Evolutionary conservation across 441 rosid genomes (phyloP).

Genomic region (Raphanus hybrid): DNA sequence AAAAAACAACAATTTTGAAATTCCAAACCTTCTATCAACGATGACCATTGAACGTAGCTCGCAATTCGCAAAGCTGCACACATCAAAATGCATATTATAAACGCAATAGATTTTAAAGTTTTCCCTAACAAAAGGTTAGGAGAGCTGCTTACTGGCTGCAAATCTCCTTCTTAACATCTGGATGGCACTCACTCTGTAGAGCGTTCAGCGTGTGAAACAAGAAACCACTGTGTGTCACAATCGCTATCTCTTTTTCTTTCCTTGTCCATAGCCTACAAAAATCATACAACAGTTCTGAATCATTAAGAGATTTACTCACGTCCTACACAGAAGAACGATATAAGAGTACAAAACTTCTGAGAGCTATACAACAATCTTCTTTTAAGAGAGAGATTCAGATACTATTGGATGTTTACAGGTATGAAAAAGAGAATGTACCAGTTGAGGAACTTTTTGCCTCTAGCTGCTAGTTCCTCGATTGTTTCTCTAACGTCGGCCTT

Average conservation of each 20-base stretch:
- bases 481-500: constrained; percentile 85
- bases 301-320: not conserved
- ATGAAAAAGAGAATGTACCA: constrained; percentile 52
- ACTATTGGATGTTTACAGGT: not conserved
- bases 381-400: not conserved
- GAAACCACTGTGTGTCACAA: constrained; percentile 96
- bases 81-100: not conserved
- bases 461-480: constrained; percentile 68
- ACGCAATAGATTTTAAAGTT: not conserved
- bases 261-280: constrained; percentile 91
- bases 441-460: constrained; percentile 80
- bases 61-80: constrained; percentile 1
- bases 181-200: constrained; percentile 81
- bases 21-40: constrained; percentile 3
- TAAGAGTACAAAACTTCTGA: not conserved
- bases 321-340: not conserved
- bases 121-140: not conserved
- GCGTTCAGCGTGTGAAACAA: constrained; percentile 77
- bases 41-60: constrained; percentile 6
- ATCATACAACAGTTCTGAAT: not conserved
- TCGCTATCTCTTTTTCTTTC: constrained; percentile 96
- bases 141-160: constrained; percentile 56
- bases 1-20: not conserved
- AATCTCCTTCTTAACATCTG: constrained; percentile 76
- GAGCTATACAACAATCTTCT: not conserved